These are phyloP conservation scores for Mentha longifolia DNA, from an alignment of 257 asterid genomes.

Conservation along the genomic window DNA sequence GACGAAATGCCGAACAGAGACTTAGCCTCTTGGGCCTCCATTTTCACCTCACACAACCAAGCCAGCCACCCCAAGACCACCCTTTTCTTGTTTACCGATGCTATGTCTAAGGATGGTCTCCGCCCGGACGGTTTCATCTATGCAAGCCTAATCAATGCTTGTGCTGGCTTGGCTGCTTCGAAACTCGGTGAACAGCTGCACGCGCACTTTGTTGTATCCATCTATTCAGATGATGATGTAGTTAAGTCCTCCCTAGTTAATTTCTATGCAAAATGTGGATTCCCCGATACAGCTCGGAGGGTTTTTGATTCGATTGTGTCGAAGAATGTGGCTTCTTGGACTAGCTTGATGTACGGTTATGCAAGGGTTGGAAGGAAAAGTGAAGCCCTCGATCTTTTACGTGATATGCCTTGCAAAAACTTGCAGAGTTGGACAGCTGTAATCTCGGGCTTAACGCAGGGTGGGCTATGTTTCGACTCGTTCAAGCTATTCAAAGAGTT, in stretches of 20 bases:
- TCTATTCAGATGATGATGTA: constrained; percentile 58
- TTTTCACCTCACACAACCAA: constrained; percentile 69
- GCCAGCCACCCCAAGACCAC: constrained; percentile 48
- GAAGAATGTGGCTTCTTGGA: constrained; percentile 66
- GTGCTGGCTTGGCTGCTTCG: constrained; percentile 50
- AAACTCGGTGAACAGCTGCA: constrained; percentile 70
- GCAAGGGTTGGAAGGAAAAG: constrained; percentile 64
- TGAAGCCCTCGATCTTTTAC: constrained; percentile 56
- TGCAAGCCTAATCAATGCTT: constrained; percentile 67
- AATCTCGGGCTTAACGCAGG: constrained; percentile 73
- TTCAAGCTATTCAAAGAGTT: constrained; percentile 53
- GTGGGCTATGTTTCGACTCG: constrained; percentile 55
- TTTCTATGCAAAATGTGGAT: constrained; percentile 72
- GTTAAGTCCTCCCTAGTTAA: constrained; percentile 84
- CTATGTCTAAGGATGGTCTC: constrained; percentile 43
- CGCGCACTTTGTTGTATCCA: constrained; percentile 59
- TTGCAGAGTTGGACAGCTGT: constrained; percentile 65
- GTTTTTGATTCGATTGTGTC: constrained; percentile 57
- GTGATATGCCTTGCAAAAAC: constrained; percentile 47
- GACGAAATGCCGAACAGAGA: constrained; percentile 77
- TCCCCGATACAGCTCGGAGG: constrained; percentile 49
- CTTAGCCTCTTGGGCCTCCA: constrained; percentile 80
- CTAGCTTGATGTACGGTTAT: constrained; percentile 72
- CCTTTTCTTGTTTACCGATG: constrained; percentile 45
- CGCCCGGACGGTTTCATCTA: constrained; percentile 69